phyloP scores from a whole-genome alignment of 495 filamentous ascomycete genomes.

The Neurospora sp. region DNA sequence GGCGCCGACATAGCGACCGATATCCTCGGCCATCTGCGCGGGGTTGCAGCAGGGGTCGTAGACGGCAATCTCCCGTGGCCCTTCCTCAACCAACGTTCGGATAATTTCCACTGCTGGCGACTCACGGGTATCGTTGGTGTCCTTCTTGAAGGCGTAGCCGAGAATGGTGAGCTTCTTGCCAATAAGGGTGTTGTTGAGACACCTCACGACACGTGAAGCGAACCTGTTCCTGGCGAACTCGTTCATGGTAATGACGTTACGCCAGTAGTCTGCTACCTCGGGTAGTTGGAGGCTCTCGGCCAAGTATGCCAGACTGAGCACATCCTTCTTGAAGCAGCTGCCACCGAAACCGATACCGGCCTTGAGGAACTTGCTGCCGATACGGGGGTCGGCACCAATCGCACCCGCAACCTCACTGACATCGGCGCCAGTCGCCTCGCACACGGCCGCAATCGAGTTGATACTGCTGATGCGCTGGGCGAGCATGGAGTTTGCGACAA shows the following conservation, averaged over 20 bases:
- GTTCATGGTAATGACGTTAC: conserved; percentile 62
- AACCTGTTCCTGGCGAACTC: conserved; percentile 62
- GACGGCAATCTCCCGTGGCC: conserved; percentile 52
- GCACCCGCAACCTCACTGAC: conserved; percentile 57
- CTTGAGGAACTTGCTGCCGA: conserved; percentile 62
- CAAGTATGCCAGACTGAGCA: conserved; percentile 62
- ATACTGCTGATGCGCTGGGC: conserved; percentile 75
- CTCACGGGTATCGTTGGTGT: conserved; percentile 67
- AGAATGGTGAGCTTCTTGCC: conserved; percentile 66
- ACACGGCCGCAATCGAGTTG: conserved; percentile 68
- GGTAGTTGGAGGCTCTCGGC: conserved; percentile 59
- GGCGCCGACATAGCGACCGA: conserved; percentile 23
- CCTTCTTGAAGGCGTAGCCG: conserved; percentile 72
- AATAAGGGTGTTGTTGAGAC: conserved; percentile 55
- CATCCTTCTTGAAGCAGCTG: conserved; percentile 74
- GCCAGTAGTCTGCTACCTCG: conserved; percentile 71
- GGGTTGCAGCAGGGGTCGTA: conserved; percentile 59
- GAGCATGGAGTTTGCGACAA: conserved; percentile 70
- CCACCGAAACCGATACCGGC: conserved; percentile 71
- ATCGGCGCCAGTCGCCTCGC: conserved; percentile 65
- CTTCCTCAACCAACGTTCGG: conserved; percentile 48
- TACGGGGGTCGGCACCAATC: conserved; percentile 58
- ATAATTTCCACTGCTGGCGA: conserved; percentile 58
- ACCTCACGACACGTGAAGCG: conserved; percentile 47
- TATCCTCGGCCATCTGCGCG: conserved; percentile 26